Evolutionary conservation across 306 rosid genomes (phyloP).

Genomic region (Glycine latifolia): DNA sequence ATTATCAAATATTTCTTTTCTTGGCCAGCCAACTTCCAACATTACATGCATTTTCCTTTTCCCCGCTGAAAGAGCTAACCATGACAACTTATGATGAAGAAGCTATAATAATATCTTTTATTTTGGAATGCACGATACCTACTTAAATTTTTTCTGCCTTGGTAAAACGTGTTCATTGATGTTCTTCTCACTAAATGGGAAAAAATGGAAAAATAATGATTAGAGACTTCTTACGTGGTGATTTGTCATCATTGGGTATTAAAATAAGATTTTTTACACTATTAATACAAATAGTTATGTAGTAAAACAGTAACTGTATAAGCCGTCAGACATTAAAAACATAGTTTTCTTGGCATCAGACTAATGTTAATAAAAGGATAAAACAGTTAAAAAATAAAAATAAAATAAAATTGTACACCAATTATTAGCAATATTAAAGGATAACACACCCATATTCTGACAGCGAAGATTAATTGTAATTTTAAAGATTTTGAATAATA

Average conservation of each 20-base stretch:
- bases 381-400: background rate
- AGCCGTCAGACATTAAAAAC: background rate
- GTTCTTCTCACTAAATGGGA: background rate
- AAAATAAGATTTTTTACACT: background rate
- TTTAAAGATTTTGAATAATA: background rate
- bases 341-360: background rate
- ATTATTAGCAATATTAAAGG: background rate
- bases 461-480: background rate
- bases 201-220: background rate
- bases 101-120: slow-evolving; percentile 22
- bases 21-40: slow-evolving; percentile 34
- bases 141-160: background rate
- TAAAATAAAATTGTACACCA: no score
- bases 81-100: slow-evolving; percentile 18
- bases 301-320: background rate
- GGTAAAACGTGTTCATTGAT: background rate
- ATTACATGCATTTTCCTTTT: slow-evolving; percentile 3
- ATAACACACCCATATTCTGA: background rate
- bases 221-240: slow-evolving; percentile 4
- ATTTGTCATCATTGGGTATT: slow-evolving; percentile 2
- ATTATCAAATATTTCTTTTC: background rate
- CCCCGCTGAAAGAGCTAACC: slow-evolving; percentile 25
- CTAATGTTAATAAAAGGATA: background rate
- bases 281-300: background rate
- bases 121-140: slow-evolving; percentile 29